A percentile compares a stretch with the other conserved stretches of the same genome.
These are phyloP conservation scores for Colletotrichum sp. DNA, from an alignment of 2,329 filamentous ascomycete genomes.

Conservation along the genomic window DNA sequence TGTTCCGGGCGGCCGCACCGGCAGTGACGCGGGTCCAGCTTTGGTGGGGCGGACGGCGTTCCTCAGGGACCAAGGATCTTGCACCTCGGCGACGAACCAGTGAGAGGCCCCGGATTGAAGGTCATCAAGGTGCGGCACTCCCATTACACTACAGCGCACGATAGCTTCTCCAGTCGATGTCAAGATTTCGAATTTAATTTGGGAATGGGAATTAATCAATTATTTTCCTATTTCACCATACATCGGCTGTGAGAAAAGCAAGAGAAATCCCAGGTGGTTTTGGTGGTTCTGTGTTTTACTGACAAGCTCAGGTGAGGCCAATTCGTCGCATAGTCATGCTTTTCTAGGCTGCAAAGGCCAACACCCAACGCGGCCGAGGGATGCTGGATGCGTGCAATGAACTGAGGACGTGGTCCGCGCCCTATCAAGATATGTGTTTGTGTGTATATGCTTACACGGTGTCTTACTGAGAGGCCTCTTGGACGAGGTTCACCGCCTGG, in stretches of 20 bases:
- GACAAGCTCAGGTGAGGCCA: neutral
- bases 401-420: neutral
- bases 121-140: neutral
- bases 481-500: conserved; percentile 1
- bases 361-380: neutral
- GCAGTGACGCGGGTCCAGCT: conserved; percentile 2
- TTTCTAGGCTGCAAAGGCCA: neutral
- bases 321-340: neutral
- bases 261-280: neutral
- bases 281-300: neutral
- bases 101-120: neutral
- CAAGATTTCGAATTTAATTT: neutral
- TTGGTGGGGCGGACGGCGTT: conserved; percentile 8
- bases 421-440: neutral
- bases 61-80: conserved; percentile 6
- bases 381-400: neutral
- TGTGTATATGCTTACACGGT: neutral
- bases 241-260: neutral
- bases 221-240: neutral
- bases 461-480: neutral
- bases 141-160: neutral
- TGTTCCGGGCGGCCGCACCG: neutral
- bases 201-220: neutral
- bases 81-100: neutral
- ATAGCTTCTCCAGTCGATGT: neutral